Conservation (phyloP, 2,329 filamentous ascomycete genomes). For the Epichloe amarillans region DNA sequence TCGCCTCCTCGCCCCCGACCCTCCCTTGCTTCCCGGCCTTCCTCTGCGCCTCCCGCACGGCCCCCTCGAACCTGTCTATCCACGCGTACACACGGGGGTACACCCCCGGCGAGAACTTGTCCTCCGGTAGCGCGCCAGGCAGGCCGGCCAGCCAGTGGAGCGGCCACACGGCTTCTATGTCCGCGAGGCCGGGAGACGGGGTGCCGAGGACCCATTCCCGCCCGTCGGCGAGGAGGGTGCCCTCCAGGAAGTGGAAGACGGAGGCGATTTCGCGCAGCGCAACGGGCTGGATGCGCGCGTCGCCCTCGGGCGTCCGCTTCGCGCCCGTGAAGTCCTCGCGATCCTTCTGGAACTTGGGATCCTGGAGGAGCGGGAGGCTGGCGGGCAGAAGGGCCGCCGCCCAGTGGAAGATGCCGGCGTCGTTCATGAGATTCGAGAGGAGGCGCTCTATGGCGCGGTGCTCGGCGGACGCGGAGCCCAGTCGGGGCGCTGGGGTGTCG, state of each 20-base stretch:
- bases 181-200: constrained; percentile 41
- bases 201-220: constrained; percentile 48
- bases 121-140: constrained; percentile 38
- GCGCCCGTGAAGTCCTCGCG: constrained; percentile 25
- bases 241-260: constrained; percentile 46
- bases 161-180: constrained; percentile 57
- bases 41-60: constrained; percentile 28
- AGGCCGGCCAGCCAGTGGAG: constrained; percentile 51
- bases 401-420: constrained; percentile 42
- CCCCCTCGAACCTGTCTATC: constrained; percentile 45
- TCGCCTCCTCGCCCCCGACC: constrained; percentile 41
- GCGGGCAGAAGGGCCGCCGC: constrained; percentile 43
- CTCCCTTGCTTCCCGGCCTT: constrained; percentile 21
- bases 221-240: constrained; percentile 49
- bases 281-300: constrained; percentile 30
- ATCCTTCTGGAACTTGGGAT: constrained; percentile 48
- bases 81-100: constrained; percentile 49
- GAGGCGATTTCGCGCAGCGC: constrained; percentile 40
- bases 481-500: constrained; percentile 30
- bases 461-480: constrained; percentile 24
- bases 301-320: constrained; percentile 12
- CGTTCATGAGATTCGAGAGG: constrained; percentile 41
- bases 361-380: constrained; percentile 37
- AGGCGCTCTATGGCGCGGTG: constrained; percentile 37
- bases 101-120: constrained; percentile 33